These are phyloP conservation scores for Populus nigra DNA, from an alignment of 345 rosid genomes.

Conservation along the genomic window DNA sequence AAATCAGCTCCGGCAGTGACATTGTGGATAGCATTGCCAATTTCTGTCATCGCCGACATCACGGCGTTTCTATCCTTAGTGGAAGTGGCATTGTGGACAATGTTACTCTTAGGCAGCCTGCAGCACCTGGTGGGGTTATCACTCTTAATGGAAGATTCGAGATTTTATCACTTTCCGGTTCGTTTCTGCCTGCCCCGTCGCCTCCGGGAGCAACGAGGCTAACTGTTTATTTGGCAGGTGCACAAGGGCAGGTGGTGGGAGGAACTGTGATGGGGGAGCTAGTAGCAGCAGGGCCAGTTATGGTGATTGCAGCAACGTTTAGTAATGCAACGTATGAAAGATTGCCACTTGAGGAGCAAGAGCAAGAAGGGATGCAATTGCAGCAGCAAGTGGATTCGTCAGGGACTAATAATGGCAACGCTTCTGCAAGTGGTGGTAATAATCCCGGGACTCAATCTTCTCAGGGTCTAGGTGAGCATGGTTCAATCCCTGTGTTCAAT, in stretches of 20 bases:
- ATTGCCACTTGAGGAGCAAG: conserved; percentile 68
- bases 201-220: conserved; percentile 73
- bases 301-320: conserved; percentile 83
- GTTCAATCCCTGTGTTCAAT: conserved; percentile 57
- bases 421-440: conserved; percentile 18
- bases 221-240: conserved; percentile 77
- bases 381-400: conserved; percentile 36
- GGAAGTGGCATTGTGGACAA: conserved; percentile 78
- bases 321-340: conserved; percentile 77
- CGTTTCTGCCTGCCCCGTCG: conserved; percentile 69
- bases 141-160: conserved; percentile 79
- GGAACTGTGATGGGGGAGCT: conserved; percentile 69
- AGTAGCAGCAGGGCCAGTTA: conserved; percentile 76
- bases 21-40: conserved; percentile 57
- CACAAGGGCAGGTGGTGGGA: conserved; percentile 89
- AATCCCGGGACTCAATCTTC: conserved; percentile 30
- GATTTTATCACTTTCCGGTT: conserved; percentile 77
- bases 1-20: conserved; percentile 73
- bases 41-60: conserved; percentile 61
- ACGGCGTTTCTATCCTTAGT: conserved; percentile 76
- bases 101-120: conserved; percentile 77
- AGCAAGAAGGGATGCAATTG: conserved; percentile 33
- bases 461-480: conserved; percentile 36
- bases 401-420: conserved; percentile 12
- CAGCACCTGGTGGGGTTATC: conserved; percentile 63